These are phyloP conservation scores for Pseudoneurospora amorphoporcata DNA, from an alignment of 495 filamentous ascomycete species.

Conservation along the genomic window DNA sequence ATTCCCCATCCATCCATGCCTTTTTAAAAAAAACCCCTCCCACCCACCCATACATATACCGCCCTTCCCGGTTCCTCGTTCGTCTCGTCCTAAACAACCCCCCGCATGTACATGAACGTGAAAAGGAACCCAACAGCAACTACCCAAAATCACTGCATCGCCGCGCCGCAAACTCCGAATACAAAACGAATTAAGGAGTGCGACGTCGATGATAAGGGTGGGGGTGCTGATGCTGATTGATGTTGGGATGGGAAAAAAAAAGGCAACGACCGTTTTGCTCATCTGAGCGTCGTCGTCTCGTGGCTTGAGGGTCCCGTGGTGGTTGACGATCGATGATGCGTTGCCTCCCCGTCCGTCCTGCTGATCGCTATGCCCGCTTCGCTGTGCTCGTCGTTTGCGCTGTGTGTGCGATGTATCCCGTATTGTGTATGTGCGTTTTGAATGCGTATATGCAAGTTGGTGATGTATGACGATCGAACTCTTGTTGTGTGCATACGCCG, in stretches of 20 bases:
- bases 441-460: not conserved
- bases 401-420: not conserved
- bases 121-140: not conserved
- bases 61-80: not conserved
- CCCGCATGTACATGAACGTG: not conserved
- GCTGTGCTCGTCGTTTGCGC: not conserved
- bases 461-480: not conserved
- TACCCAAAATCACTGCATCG: not conserved
- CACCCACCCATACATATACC: not conserved
- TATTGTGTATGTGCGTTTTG: not conserved
- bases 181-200: not conserved
- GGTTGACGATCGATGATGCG: not conserved
- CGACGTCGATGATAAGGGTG: not conserved
- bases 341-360: not conserved
- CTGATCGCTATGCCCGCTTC: not conserved
- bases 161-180: not conserved
- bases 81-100: not conserved
- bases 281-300: not conserved
- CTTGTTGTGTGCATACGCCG: not conserved
- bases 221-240: not conserved
- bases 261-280: not conserved
- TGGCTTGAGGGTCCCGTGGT: not conserved
- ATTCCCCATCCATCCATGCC: not conserved
- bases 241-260: not conserved
- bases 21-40: not conserved